phyloP scores from a whole-genome alignment of 2,329 filamentous ascomycete genomes.

The Colletotrichum liaoningense region DNA sequence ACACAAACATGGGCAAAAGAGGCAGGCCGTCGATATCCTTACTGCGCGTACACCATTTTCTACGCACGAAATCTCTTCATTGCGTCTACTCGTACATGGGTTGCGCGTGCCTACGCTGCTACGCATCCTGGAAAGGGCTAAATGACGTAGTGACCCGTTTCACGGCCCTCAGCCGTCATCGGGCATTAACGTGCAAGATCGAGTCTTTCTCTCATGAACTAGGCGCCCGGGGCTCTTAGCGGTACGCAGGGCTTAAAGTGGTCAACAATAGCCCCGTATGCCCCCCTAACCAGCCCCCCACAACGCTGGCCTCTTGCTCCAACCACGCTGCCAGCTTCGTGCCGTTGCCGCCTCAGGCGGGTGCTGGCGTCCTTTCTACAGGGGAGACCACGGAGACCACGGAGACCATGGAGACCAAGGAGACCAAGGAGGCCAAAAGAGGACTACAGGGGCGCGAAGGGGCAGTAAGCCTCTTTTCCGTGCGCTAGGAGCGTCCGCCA shows the following conservation, averaged over 20 bases:
- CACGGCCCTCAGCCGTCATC: conserved; percentile 31
- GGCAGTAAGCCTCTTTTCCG: conserved; percentile 9
- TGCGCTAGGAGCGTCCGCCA: conserved; percentile 27
- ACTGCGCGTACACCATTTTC: neutral
- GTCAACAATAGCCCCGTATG: conserved; percentile 3
- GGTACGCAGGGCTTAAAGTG: conserved; percentile 15
- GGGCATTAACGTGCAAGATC: conserved; percentile 30
- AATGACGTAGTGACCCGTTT: conserved; percentile 35
- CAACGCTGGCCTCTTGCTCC: conserved; percentile 5
- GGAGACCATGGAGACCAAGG: neutral
- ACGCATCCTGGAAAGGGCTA: conserved; percentile 23
- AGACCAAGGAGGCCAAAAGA: neutral
- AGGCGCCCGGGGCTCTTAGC: conserved; percentile 18
- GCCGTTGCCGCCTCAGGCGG: conserved; percentile 24
- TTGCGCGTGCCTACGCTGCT: conserved; percentile 3
- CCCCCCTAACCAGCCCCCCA: conserved; percentile 20
- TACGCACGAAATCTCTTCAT: conserved; percentile 33
- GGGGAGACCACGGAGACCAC: neutral
- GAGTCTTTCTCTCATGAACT: conserved; percentile 23
- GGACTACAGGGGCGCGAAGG: neutral
- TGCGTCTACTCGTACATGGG: conserved; percentile 2
- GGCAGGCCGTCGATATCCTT: neutral
- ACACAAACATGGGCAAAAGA: conserved; percentile 17
- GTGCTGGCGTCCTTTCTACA: conserved; percentile 11
- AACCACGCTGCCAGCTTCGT: conserved; percentile 6